Base-by-base conservation (phyloP, 495 filamentous ascomycete genomes). In the Tuber aestivum region DNA sequence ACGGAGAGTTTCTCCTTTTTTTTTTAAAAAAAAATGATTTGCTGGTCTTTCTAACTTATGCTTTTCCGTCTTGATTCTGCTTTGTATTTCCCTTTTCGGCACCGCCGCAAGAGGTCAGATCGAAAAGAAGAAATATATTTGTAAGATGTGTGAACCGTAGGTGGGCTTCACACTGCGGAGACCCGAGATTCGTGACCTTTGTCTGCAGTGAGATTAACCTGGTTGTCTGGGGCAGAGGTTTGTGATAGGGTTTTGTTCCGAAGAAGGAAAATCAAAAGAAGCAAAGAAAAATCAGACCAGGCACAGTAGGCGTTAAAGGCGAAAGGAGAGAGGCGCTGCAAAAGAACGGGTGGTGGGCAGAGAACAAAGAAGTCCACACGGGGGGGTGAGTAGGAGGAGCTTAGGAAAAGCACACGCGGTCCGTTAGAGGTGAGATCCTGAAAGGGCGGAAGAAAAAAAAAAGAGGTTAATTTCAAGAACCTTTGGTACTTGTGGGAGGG, bases 171-270 rank as follows among this genome's bases (percentile, higher is more conserved):
- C 50, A 65, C 78, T 79, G 78, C 78, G 71, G 78, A 76, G 37
- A 79, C 78, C 78, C 78, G 72, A 42, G 72, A 73, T 69, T 72
- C 69, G 76, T 79, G 75, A 76, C 76, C 70, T 73, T 70, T 79
- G 32, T 35, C 27, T 65, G 56, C 56, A 65, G 56, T 65, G 56
- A 35, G 56, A 65, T 7, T 65, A 65, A 65, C 56, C 56, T 65
- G 56, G 56, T 35, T 65, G 27, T 35, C 27, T 12, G 56, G 56
- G 56, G 16, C 56, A 3, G 71, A 79, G 70, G 78, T 71, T 72
- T 41, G 70, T 75, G 65, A 65, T 42, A 65, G 56, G 56, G 27
- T 65, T 65, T 65, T 35, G 12, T 65, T 65, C 56, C 56, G 56
- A 65, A 65, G 32, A 27, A 32, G 56, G 56, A 65, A 65, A 32